Percentiles rank a stretch among this genome's conserved stretches.
Conservation (phyloP, 2,329 filamentous ascomycete genomes). For the Daldinia sp. region DNA sequence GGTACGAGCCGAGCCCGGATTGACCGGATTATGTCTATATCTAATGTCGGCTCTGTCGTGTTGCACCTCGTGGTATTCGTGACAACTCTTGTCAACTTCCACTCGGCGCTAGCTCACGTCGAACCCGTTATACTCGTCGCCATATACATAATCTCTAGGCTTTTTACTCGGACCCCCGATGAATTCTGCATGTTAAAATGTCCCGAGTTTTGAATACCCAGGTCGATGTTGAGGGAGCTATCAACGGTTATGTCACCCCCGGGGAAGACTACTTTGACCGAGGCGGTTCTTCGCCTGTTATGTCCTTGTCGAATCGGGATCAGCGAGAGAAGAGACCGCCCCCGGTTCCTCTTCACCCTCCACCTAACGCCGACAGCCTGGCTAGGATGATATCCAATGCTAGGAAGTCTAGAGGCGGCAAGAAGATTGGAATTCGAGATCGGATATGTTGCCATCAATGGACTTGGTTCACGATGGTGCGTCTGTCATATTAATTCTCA, state of each 20-base stretch:
- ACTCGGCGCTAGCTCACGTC: slow-evolving; percentile 62
- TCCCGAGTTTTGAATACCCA: slow-evolving; percentile 42
- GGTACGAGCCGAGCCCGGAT: slow-evolving; percentile 21
- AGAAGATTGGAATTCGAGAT: slow-evolving; percentile 61
- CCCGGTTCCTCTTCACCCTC: slow-evolving; percentile 27
- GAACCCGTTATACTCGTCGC: slow-evolving; percentile 61
- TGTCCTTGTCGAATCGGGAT: slow-evolving; percentile 27
- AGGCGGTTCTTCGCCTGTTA: slow-evolving; percentile 30
- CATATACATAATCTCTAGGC: slow-evolving; percentile 63
- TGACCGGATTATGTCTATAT: slow-evolving; percentile 60
- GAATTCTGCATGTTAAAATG: slow-evolving; percentile 56
- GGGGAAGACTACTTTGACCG: slow-evolving; percentile 44
- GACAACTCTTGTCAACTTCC: slow-evolving; percentile 65
- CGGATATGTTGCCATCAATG: slow-evolving; percentile 69
- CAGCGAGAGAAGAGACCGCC: slow-evolving; percentile 37
- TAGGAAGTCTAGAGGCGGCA: slow-evolving; percentile 44
- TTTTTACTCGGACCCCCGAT: slow-evolving; percentile 62
- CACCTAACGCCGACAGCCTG: slow-evolving; percentile 46
- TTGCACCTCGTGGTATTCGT: slow-evolving; percentile 66
- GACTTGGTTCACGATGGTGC: slow-evolving; percentile 80
- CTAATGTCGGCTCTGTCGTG: slow-evolving; percentile 64
- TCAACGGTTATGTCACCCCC: slow-evolving; percentile 49
- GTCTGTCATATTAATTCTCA: slow-evolving; percentile 31
- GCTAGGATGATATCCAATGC: slow-evolving; percentile 54
- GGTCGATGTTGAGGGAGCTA: slow-evolving; percentile 37